phyloP scores from a whole-genome alignment of 2,329 filamentous ascomycete genomes.

The Alternaria metachromatica region DNA sequence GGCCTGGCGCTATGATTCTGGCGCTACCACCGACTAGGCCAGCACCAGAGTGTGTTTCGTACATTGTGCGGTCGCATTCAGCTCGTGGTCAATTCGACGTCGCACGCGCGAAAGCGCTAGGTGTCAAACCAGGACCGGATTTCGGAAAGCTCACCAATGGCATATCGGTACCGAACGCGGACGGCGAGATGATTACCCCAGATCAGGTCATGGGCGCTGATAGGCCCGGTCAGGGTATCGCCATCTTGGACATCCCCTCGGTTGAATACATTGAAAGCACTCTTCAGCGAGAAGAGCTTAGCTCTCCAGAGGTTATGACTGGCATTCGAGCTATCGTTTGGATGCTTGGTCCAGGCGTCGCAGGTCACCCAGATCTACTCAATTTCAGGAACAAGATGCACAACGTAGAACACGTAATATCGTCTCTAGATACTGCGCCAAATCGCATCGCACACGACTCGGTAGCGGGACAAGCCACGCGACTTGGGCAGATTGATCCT shows the following conservation, averaged over 20 bases:
- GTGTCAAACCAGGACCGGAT: conserved; percentile 65
- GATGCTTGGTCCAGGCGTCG: conserved; percentile 76
- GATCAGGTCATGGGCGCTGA: conserved; percentile 81
- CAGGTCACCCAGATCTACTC: conserved; percentile 66
- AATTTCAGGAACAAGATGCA: conserved; percentile 71
- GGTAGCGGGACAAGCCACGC: conserved; percentile 69
- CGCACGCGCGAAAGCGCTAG: conserved; percentile 67
- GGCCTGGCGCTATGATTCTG: conserved; percentile 73
- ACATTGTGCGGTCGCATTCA: conserved; percentile 79
- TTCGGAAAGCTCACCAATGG: conserved; percentile 70
- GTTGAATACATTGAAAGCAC: conserved; percentile 73
- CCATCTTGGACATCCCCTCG: conserved; percentile 80
- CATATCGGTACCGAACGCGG: conserved; percentile 65
- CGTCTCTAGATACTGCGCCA: conserved; percentile 74
- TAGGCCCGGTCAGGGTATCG: conserved; percentile 74
- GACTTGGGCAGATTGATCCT: conserved; percentile 74
- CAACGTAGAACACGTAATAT: conserved; percentile 75
- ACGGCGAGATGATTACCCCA: conserved; percentile 76
- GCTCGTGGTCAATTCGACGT: conserved; percentile 82
- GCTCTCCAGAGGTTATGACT: conserved; percentile 67
- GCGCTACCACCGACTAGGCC: conserved; percentile 72
- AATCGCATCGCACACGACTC: conserved; percentile 77
- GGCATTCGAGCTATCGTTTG: conserved; percentile 76
- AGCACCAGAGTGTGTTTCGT: conserved; percentile 75
- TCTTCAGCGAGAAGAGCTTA: conserved; percentile 75